phyloP scores from a whole-genome alignment of 129 eudicot genomes.

The Escallonia rubra region DNA sequence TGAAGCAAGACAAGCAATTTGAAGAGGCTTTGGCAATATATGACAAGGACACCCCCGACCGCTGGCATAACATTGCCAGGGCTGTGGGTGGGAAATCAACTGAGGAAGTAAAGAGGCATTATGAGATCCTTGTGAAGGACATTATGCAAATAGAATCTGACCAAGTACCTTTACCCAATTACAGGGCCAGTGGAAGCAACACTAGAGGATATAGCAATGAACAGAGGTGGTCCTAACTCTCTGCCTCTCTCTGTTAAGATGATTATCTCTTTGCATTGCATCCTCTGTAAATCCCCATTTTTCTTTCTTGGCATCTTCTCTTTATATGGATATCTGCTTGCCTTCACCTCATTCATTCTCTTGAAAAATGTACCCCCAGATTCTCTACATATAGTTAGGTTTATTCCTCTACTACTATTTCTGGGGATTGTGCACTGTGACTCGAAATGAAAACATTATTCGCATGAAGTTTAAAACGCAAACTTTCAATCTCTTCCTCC shows the following conservation, averaged over 20 bases:
- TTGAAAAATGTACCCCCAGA: no score
- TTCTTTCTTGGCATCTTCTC: no score
- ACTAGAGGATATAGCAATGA: conserved; percentile 45
- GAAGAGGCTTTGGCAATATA: conserved; percentile 78
- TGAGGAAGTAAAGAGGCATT: conserved; percentile 81
- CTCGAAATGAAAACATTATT: no score
- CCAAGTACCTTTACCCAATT: conserved; percentile 69
- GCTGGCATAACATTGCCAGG: conserved; percentile 74
- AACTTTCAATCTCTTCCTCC: no score
- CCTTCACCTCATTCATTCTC: no score
- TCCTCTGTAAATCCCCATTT: no score
- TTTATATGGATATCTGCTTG: no score
- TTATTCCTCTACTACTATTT: no score
- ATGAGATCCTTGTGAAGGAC: conserved; percentile 55
- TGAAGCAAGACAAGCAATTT: conserved; percentile 75
- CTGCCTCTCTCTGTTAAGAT: neutral
- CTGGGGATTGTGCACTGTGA: no score
- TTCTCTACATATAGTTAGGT: no score
- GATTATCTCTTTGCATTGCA: no score
- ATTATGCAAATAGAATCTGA: conserved; percentile 74
- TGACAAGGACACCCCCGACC: conserved; percentile 75
- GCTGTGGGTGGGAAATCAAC: conserved; percentile 65
- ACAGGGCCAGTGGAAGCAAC: conserved; percentile 40
- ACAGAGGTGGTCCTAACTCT: conserved; percentile 43
- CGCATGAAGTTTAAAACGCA: no score